Base-by-base conservation (phyloP, 2,329 filamentous ascomycete species). In the Fusarium solani-melongenae region DNA sequence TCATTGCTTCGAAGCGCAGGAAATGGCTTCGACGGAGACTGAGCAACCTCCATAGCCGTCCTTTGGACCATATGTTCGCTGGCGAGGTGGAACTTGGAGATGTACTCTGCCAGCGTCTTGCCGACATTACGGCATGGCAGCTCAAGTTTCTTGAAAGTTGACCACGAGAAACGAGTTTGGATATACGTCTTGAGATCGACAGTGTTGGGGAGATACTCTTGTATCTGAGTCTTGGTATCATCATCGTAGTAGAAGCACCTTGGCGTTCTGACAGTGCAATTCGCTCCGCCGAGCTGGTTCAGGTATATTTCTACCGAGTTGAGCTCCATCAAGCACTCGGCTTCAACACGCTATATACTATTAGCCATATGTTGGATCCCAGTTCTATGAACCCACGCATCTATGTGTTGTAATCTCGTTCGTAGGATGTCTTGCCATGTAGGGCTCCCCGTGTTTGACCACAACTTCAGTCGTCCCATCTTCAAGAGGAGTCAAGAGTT, bases 371-470 rank as follows among this genome's bases (percentile, higher is more conserved):
- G 6, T 6, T 56, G 8, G 7, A 27, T 20, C 4, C 17, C 4
- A 9, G 11, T 5, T 15, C 4, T 1, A 6, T 8, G 9, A 2
- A 68, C 53, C n/a, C 17, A 69, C 61, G 4, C 55, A 70, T 10
- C 67, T 39, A 15, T 61, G 15, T 2, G 44, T 39, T 0, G 60
- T 53, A 4, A 70, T 10, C 1, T 20, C 6, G n/a, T 70, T 65
- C 1, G 11, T n/a, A 2, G 66, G 46, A 17, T 69, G 46, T 4
- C 34, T 51, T 5, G 66, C 46, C 60, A 70, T 69, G 10, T 51
- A 65, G 5, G 44, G 46, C 36, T 70, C 55, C 3, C 44, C 59
- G 29, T 69, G 46, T 38, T 69, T 65, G 10, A 69, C 38, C 12
- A 69, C 22, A 3, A 69, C 53, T 5, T 41, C 20, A 1, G 27